Percentiles rank a stretch among this genome's conserved stretches.
phyloP scores from a whole-genome alignment of 805 yeast genomes.

The Kluyveromyces aestuarii region DNA sequence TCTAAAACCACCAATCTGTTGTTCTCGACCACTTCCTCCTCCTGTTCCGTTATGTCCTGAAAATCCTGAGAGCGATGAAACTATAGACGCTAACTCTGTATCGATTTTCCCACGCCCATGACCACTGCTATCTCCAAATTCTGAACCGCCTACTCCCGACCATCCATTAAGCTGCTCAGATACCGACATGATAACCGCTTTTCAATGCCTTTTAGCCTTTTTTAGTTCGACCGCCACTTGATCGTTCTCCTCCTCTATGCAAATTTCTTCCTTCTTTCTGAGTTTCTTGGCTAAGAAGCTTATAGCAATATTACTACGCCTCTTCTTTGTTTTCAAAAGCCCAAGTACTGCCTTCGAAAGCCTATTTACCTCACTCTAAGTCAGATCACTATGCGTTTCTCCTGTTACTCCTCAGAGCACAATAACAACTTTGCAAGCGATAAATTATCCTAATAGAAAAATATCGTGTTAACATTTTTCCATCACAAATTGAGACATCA shows the following conservation, averaged over 20 bases:
- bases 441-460: too few relatives aligned
- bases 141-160: neutral
- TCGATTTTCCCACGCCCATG: constrained; percentile 15
- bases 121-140: neutral
- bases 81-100: constrained; percentile 28
- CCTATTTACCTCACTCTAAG: too few relatives aligned
- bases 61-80: constrained; percentile 29
- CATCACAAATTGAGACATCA: too few relatives aligned
- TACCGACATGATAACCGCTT: neutral
- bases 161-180: constrained; percentile 1
- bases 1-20: constrained; percentile 24
- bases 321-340: too few relatives aligned
- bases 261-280: too few relatives aligned
- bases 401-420: too few relatives aligned
- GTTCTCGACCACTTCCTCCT: constrained; percentile 2
- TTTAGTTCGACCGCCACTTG: neutral
- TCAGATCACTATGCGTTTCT: too few relatives aligned
- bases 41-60: constrained; percentile 11
- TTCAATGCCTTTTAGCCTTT: neutral
- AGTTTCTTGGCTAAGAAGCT: too few relatives aligned
- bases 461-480: too few relatives aligned
- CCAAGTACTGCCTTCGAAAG: too few relatives aligned
- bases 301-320: too few relatives aligned
- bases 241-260: neutral
- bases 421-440: too few relatives aligned